phyloP scores from a whole-genome alignment of 208 protist species.

The Phytomonas serpens region DNA sequence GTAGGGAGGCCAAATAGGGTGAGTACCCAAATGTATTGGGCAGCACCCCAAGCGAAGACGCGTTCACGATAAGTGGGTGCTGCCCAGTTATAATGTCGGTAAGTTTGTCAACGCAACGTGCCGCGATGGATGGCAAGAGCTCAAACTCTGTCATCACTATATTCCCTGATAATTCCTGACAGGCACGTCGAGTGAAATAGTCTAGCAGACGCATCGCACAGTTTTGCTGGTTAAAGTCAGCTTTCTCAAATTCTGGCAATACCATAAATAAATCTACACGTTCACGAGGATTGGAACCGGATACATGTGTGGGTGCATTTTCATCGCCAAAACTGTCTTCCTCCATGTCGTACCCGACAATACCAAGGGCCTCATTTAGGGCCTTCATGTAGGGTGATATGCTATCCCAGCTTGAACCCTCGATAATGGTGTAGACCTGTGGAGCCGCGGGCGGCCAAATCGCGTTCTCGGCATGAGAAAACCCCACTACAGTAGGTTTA shows the following conservation, averaged over 20 bases:
- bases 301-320: background rate
- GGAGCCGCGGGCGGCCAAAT: background rate
- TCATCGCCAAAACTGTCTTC: conserved; percentile 15
- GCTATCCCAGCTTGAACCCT: conserved; percentile 36
- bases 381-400: conserved; percentile 50
- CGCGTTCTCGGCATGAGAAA: background rate
- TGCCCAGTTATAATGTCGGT: conserved; percentile 62
- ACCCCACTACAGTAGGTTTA: background rate
- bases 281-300: background rate
- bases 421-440: conserved; percentile 36
- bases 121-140: conserved; percentile 63
- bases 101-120: conserved; percentile 54
- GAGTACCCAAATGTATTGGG: conserved; percentile 21
- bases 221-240: conserved; percentile 16
- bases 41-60: conserved; percentile 29
- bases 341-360: conserved; percentile 46
- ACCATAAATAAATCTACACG: background rate
- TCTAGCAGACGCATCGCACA: conserved; percentile 66
- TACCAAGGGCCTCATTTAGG: conserved; percentile 69
- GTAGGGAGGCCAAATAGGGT: conserved; percentile 57
- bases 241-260: background rate
- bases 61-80: conserved; percentile 49
- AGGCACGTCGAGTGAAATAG: conserved; percentile 50
- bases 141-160: conserved; percentile 73
- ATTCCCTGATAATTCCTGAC: conserved; percentile 41